Conservation (phyloP, 2,329 filamentous ascomycete genomes). For the Chalara sp. region DNA sequence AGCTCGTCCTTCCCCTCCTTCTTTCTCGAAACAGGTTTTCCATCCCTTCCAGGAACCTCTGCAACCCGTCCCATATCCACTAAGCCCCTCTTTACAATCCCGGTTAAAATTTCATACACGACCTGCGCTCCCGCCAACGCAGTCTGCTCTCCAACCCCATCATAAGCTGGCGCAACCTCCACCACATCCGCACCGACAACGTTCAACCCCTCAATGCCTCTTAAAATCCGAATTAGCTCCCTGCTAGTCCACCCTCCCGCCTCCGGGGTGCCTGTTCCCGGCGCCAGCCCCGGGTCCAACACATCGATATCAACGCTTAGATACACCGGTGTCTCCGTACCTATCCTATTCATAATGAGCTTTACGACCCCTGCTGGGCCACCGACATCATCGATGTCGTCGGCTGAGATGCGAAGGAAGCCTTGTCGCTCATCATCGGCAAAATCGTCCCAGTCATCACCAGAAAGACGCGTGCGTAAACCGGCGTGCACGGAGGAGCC, state of each 20-base stretch:
- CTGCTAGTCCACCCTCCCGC: constrained; percentile 87
- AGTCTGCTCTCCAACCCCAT: constrained; percentile 73
- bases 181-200: constrained; percentile 86
- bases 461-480: constrained; percentile 68
- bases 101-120: constrained; percentile 78
- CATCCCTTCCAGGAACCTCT: constrained; percentile 16
- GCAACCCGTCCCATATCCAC: constrained; percentile 27
- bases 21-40: constrained; percentile 3
- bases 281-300: constrained; percentile 61
- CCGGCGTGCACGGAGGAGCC: constrained; percentile 74
- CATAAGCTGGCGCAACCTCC: constrained; percentile 81
- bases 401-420: constrained; percentile 72
- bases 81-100: constrained; percentile 55
- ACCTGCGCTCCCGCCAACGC: constrained; percentile 79
- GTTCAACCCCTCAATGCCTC: constrained; percentile 76
- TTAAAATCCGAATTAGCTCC: constrained; percentile 76
- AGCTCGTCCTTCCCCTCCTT: constrained; percentile 17
- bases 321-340: constrained; percentile 72
- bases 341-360: constrained; percentile 64
- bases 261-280: constrained; percentile 83
- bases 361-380: constrained; percentile 57
- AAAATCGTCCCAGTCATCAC: constrained; percentile 59
- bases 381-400: constrained; percentile 83
- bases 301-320: constrained; percentile 78
- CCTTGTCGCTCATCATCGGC: constrained; percentile 68